These are phyloP conservation scores for Omphalotus olearius DNA, from an alignment of 1,284 basidiomycete genomes.

Conservation along the genomic window DNA sequence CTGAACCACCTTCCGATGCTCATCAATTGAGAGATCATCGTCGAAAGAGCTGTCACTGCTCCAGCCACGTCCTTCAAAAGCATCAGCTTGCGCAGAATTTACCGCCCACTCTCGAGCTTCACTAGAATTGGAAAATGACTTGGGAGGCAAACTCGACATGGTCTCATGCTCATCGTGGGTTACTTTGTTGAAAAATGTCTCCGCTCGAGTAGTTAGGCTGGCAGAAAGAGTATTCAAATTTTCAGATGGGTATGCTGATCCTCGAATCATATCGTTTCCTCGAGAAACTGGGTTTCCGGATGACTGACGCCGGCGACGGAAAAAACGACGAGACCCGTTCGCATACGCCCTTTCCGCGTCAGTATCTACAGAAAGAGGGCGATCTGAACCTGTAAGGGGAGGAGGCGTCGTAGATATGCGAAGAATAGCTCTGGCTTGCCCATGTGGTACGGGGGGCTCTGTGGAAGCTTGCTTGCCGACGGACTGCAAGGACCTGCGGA, in stretches of 20 bases:
- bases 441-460: conserved; percentile 16
- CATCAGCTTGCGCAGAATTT: conserved; percentile 26
- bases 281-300: conserved; percentile 19
- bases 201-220: conserved; percentile 44
- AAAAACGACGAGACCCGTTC: conserved; percentile 46
- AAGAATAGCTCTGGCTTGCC: conserved; percentile 1
- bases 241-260: conserved; percentile 22
- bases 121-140: conserved; percentile 41
- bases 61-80: conserved; percentile 39
- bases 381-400: conserved; percentile 38
- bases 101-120: conserved; percentile 26
- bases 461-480: background rate
- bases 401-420: conserved; percentile 22
- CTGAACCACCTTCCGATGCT: background rate
- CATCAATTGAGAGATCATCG: conserved; percentile 35
- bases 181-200: conserved; percentile 9
- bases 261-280: conserved; percentile 14
- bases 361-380: conserved; percentile 55
- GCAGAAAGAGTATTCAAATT: conserved; percentile 35
- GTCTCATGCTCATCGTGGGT: conserved; percentile 10
- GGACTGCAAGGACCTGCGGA: conserved; percentile 48
- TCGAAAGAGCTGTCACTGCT: conserved; percentile 68
- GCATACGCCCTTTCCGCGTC: conserved; percentile 52
- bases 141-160: conserved; percentile 24
- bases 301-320: conserved; percentile 27